phyloP scores from a whole-genome alignment of 805 yeast species.

The Metschnikowia cerradonensis region DNA sequence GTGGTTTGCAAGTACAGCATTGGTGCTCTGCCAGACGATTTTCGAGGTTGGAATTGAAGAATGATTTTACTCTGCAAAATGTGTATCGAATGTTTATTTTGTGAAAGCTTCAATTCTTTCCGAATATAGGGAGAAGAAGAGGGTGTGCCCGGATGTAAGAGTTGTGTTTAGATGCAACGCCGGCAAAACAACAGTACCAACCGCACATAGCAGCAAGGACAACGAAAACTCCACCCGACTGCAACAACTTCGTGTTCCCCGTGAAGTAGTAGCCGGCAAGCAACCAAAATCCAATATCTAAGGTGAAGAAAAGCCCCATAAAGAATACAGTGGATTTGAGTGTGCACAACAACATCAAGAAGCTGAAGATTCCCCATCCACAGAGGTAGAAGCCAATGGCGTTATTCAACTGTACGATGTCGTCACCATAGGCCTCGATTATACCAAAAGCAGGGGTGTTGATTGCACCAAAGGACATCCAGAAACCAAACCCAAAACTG shows the following conservation, averaged over 20 bases:
- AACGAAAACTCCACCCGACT: conserved; percentile 16
- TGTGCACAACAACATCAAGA: conserved; percentile 53
- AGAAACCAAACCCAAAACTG: conserved; percentile 51
- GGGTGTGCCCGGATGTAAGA: conserved; percentile 14
- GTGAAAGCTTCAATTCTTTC: neutral
- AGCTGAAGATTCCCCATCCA: conserved; percentile 65
- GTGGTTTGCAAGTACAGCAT: conserved; percentile 4
- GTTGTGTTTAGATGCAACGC: conserved; percentile 16
- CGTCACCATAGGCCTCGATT: conserved; percentile 41
- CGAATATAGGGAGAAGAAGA: conserved; percentile 13
- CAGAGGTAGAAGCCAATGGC: conserved; percentile 56
- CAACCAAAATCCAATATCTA: conserved; percentile 52
- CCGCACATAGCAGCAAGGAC: conserved; percentile 15
- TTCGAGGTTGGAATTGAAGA: neutral
- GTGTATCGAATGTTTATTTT: no score
- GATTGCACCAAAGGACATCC: conserved; percentile 48
- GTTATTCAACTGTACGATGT: conserved; percentile 40
- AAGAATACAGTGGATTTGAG: conserved; percentile 48
- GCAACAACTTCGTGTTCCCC: conserved; percentile 15
- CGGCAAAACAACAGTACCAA: conserved; percentile 19
- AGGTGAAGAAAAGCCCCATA: conserved; percentile 48
- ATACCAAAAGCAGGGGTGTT: conserved; percentile 56
- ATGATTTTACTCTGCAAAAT: no score
- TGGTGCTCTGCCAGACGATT: neutral
- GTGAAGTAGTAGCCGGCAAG: conserved; percentile 51